A percentile compares a stretch with the other conserved stretches of the same genome.
phyloP scores from a whole-genome alignment of 2,329 filamentous ascomycete species.

The Periconia digitata region DNA sequence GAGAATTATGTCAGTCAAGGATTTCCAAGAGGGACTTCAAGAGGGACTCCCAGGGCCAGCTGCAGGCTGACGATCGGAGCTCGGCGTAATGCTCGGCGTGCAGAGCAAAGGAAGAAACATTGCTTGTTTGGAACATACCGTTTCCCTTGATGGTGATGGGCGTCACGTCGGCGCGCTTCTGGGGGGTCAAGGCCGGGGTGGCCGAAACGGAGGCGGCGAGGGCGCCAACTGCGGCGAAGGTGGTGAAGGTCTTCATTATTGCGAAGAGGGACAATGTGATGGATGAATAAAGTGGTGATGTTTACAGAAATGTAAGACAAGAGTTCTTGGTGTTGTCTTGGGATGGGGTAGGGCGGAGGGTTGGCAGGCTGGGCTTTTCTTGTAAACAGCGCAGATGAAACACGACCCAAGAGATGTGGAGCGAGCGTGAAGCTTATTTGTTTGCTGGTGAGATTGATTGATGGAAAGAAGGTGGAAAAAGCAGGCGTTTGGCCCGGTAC shows the following conservation, averaged over 20 bases:
- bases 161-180: constrained; percentile 48
- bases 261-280: constrained; percentile 1
- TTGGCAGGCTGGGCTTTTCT: not conserved
- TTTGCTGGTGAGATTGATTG: constrained; percentile 5
- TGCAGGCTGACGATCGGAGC: not conserved
- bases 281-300: not conserved
- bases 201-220: constrained; percentile 52
- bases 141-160: constrained; percentile 65
- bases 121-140: constrained; percentile 40
- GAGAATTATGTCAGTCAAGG: constrained; percentile 26
- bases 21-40: not conserved
- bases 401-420: not conserved
- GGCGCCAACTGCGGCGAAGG: constrained; percentile 48
- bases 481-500: constrained; percentile 15
- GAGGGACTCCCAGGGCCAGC: not conserved
- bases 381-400: not conserved
- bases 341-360: not conserved
- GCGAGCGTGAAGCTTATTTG: not conserved
- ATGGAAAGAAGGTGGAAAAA: constrained; percentile 9
- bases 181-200: constrained; percentile 36
- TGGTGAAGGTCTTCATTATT: constrained; percentile 56
- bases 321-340: not conserved
- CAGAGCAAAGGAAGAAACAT: not conserved
- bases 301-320: not conserved
- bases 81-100: not conserved